These are phyloP conservation scores for Tricharina praecox DNA, from an alignment of 495 filamentous ascomycete genomes.

Conservation along the genomic window DNA sequence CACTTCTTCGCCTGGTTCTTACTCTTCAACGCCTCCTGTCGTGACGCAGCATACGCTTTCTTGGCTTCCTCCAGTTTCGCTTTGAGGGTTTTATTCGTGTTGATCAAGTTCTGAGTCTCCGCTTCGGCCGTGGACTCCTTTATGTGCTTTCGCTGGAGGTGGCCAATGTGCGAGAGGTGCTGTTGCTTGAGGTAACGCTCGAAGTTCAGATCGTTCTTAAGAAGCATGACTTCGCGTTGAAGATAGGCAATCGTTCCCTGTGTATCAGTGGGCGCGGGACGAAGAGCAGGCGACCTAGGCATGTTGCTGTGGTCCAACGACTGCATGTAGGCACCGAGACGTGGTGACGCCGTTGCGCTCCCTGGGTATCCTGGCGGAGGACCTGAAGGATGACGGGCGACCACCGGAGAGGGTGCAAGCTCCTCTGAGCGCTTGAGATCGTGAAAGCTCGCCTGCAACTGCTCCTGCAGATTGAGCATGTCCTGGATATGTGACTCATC, in stretches of 20 bases:
- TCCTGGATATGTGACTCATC: constrained; percentile 38
- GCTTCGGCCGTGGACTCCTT: constrained; percentile 52
- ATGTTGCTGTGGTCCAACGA: constrained; percentile 27
- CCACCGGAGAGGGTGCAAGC: constrained; percentile 17
- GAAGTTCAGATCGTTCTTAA: constrained; percentile 60
- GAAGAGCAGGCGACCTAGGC: constrained; percentile 28
- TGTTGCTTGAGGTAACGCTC: constrained; percentile 62
- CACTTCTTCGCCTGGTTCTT: constrained; percentile 51
- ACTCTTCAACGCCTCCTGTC: constrained; percentile 46
- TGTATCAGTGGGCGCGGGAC: constrained; percentile 27
- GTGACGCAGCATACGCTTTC: constrained; percentile 41
- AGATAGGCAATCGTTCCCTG: constrained; percentile 39
- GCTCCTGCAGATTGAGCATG: constrained; percentile 37
- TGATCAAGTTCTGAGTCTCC: constrained; percentile 57
- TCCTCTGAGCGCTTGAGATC: constrained; percentile 29
- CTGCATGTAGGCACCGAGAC: constrained; percentile 29
- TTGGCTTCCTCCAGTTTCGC: constrained; percentile 51
- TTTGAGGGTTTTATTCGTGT: constrained; percentile 52
- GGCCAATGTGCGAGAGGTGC: constrained; percentile 57
- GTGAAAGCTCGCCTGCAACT: constrained; percentile 34
- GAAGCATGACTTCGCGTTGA: constrained; percentile 45
- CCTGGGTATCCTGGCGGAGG: constrained; percentile 20
- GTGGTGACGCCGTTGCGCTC: constrained; percentile 26
- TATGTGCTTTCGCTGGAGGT: constrained; percentile 48
- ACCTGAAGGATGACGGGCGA: constrained; percentile 16